Conservation (phyloP, 202 grass and related monocot species). For the Saccharum hybrid region DNA sequence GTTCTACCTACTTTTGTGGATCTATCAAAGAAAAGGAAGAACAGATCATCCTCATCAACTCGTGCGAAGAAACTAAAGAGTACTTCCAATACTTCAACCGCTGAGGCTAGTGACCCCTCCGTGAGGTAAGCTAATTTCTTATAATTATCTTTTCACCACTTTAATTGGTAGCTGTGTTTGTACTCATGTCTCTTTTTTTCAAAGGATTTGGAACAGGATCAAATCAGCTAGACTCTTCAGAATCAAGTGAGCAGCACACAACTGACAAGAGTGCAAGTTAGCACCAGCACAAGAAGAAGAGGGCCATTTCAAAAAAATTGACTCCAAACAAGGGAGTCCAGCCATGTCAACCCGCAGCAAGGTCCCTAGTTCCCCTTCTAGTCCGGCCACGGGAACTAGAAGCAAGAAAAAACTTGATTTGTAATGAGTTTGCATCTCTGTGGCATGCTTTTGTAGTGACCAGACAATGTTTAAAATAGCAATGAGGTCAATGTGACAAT, state of each 20-base stretch:
- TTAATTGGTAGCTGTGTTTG: not conserved
- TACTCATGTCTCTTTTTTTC: not conserved
- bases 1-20: not conserved
- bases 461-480: too few relatives aligned
- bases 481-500: too few relatives aligned
- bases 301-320: not conserved
- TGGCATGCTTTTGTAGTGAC: too few relatives aligned
- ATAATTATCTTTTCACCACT: not conserved
- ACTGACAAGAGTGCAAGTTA: not conserved
- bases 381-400: too few relatives aligned
- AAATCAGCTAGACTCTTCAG: not conserved
- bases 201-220: not conserved
- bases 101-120: not conserved
- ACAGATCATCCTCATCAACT: not conserved
- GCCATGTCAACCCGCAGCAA: too few relatives aligned
- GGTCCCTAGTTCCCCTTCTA: too few relatives aligned
- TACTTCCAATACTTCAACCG: not conserved
- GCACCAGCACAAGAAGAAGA: not conserved
- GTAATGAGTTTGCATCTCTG: too few relatives aligned
- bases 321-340: not conserved
- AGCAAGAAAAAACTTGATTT: too few relatives aligned
- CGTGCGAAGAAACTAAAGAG: not conserved
- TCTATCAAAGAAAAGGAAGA: not conserved
- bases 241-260: not conserved
- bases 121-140: not conserved